Evolutionary conservation across 257 asterid genomes (phyloP).

Genomic region (Fraxinus quadrangulata): DNA sequence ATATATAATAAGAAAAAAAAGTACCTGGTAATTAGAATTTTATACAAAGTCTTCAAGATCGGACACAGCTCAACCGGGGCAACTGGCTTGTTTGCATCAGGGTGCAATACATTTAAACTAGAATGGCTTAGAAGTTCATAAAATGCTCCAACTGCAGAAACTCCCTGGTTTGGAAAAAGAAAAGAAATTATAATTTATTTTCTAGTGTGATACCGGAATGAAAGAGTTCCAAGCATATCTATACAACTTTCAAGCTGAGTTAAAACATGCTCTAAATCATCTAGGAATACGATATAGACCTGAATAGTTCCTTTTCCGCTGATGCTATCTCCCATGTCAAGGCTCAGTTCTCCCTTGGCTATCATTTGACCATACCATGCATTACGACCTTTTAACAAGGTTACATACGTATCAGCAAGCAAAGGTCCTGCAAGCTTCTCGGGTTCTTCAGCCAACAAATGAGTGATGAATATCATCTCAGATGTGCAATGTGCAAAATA

Average conservation of each 20-base stretch:
- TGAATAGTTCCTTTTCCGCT: constrained; percentile 93
- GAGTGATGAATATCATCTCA: constrained; percentile 89
- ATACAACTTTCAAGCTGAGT: background rate
- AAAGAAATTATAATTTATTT: constrained; percentile 1
- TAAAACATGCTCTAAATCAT: background rate
- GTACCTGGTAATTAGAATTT: constrained; percentile 70
- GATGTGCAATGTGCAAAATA: constrained; percentile 95
- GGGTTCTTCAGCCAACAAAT: constrained; percentile 80
- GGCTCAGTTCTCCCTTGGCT: constrained; percentile 77
- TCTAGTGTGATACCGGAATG: background rate
- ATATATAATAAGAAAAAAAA: background rate
- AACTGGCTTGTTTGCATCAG: constrained; percentile 68
- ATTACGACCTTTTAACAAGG: constrained; percentile 85
- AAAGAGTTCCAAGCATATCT: background rate
- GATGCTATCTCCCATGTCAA: constrained; percentile 87
- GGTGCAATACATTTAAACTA: constrained; percentile 69
- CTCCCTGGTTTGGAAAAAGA: constrained; percentile 54
- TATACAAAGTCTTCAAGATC: constrained; percentile 68
- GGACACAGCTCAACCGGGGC: constrained; percentile 93
- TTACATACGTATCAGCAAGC: constrained; percentile 93
- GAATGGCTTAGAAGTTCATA: constrained; percentile 79
- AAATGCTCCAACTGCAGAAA: constrained; percentile 88
- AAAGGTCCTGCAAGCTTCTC: constrained; percentile 94
- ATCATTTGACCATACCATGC: constrained; percentile 94
- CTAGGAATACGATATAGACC: constrained; percentile 39